These are phyloP conservation scores for Saxispiralis lemnorum DNA, from an alignment of 495 filamentous ascomycete species.

Conservation along the genomic window DNA sequence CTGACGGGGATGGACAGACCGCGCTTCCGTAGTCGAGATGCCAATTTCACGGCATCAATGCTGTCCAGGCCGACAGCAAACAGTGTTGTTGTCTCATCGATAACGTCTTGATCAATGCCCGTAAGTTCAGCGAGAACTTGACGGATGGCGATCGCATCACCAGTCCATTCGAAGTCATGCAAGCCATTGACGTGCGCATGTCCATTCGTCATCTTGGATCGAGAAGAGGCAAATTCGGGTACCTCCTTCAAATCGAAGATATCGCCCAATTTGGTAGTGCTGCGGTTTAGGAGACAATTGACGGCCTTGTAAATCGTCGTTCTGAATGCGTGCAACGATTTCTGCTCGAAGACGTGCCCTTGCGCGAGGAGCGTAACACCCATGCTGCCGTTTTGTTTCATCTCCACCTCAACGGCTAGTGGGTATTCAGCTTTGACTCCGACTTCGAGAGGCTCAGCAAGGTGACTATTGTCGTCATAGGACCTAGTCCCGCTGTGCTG, in stretches of 20 bases:
- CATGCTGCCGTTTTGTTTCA: slow-evolving; percentile 29
- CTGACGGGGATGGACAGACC: slow-evolving; percentile 46
- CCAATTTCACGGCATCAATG: slow-evolving; percentile 51
- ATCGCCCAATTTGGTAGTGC: background rate
- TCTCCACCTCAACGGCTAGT: slow-evolving; percentile 52
- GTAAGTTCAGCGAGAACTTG: slow-evolving; percentile 44
- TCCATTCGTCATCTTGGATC: background rate
- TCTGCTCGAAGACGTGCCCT: slow-evolving; percentile 5
- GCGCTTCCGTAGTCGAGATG: slow-evolving; percentile 40
- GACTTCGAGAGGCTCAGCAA: slow-evolving; percentile 40
- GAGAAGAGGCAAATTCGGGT: too few relatives aligned
- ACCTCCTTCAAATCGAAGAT: background rate
- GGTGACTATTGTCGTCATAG: slow-evolving; percentile 14
- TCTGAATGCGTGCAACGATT: background rate
- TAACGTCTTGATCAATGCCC: slow-evolving; percentile 27
- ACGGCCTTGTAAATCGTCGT: background rate
- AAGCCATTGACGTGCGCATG: slow-evolving; percentile 4
- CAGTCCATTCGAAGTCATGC: slow-evolving; percentile 35
- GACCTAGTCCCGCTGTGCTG: slow-evolving; percentile 31
- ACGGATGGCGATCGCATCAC: slow-evolving; percentile 32
- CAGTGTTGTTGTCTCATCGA: slow-evolving; percentile 39
- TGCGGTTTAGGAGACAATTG: background rate
- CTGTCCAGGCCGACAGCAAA: slow-evolving; percentile 51
- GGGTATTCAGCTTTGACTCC: slow-evolving; percentile 45
- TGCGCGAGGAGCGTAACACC: slow-evolving; percentile 38